These are phyloP conservation scores for Houttuynia cordata DNA, from an alignment of 164 flowering plant species.

Conservation along the genomic window DNA sequence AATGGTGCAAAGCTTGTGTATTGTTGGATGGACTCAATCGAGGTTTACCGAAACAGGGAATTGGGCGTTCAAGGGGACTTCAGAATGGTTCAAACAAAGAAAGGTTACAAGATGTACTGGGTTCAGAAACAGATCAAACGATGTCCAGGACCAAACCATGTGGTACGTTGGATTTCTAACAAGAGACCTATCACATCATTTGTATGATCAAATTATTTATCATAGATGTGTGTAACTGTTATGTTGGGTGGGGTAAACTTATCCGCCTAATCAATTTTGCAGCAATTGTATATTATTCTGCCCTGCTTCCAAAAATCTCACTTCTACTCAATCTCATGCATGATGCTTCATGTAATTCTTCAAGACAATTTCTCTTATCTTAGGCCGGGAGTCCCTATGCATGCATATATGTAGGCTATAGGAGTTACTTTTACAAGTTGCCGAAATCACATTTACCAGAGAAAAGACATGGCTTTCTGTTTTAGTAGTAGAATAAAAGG, in stretches of 20 bases:
- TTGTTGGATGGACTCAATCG: slow-evolving; percentile 82
- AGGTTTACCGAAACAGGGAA: slow-evolving; percentile 89
- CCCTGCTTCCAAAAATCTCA: too few species aligned
- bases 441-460: too few species aligned
- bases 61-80: slow-evolving; percentile 59
- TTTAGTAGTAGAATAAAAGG: too few species aligned
- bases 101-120: slow-evolving; percentile 2
- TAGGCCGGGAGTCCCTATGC: too few species aligned
- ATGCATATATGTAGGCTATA: too few species aligned
- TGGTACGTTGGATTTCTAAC: slow-evolving; percentile 64
- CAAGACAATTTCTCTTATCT: too few species aligned
- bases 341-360: too few species aligned
- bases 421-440: too few species aligned
- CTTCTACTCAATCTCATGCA: too few species aligned
- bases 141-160: slow-evolving; percentile 63
- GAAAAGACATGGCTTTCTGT: too few species aligned
- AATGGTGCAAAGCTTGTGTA: slow-evolving; percentile 98
- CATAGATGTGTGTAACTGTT: background rate
- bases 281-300: background rate
- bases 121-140: slow-evolving; percentile 16
- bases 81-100: slow-evolving; percentile 20
- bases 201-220: background rate
- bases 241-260: background rate
- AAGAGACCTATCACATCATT: background rate
- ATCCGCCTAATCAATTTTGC: background rate